phyloP scores from a whole-genome alignment of 495 filamentous ascomycete genomes.

The Chaetomium cochliodes region DNA sequence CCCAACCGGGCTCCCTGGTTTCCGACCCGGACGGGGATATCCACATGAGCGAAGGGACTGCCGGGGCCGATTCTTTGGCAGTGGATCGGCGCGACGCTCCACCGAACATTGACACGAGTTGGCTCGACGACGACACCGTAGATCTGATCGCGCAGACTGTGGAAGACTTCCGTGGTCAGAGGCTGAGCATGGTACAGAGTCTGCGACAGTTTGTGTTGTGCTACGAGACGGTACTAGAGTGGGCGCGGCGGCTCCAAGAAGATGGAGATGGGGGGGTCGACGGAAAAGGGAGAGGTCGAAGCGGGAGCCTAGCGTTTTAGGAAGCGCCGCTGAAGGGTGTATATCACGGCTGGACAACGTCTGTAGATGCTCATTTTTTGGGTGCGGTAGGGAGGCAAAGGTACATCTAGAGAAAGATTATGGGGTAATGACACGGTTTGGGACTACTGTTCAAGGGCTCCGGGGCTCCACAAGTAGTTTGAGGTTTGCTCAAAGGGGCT shows the following conservation, averaged over 20 bases:
- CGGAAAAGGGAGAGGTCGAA: constrained; percentile 26
- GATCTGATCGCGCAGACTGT: constrained; percentile 86
- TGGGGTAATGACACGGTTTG: not conserved
- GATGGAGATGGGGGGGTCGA: constrained; percentile 2
- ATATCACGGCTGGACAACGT: not conserved
- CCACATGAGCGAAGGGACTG: constrained; percentile 33
- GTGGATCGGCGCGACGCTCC: not conserved
- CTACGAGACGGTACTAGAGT: constrained; percentile 93
- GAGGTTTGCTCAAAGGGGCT: not conserved
- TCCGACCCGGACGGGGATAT: constrained; percentile 46
- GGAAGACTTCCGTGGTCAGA: constrained; percentile 81
- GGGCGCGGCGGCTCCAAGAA: constrained; percentile 57
- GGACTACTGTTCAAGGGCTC: not conserved
- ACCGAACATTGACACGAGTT: constrained; percentile 37
- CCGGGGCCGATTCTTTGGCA: not conserved
- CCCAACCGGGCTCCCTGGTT: not conserved
- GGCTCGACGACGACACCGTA: constrained; percentile 54
- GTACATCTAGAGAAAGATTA: not conserved
- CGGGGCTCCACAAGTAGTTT: not conserved
- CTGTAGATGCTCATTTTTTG: not conserved
- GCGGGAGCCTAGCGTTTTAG: constrained; percentile 32
- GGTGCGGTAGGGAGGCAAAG: not conserved
- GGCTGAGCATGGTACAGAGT: constrained; percentile 96
- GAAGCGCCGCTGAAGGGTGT: not conserved
- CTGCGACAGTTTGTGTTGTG: constrained; percentile 92